Conservation (phyloP, 805 yeast genomes). For the Myxozyma udenii region DNA sequence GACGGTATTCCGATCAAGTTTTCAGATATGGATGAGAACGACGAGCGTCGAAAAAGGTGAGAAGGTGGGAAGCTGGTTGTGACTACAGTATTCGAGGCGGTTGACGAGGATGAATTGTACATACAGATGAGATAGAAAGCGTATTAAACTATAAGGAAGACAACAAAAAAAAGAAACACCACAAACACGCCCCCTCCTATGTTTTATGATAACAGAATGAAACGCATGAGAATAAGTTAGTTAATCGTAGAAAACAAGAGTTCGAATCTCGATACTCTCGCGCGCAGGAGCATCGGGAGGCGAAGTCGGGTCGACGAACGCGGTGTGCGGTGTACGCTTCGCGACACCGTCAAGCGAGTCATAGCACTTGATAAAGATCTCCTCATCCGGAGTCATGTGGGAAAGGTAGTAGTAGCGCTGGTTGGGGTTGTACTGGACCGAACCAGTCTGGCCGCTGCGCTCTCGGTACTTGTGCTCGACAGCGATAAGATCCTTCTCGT, state of each 20-base stretch:
- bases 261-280: slow-evolving; percentile 32
- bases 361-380: slow-evolving; percentile 28
- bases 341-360: slow-evolving; percentile 30
- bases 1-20: slow-evolving; percentile 18
- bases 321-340: slow-evolving; percentile 32
- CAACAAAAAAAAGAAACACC: neutral
- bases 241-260: slow-evolving; percentile 30
- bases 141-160: neutral
- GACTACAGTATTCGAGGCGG: neutral
- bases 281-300: slow-evolving; percentile 27
- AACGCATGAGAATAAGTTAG: neutral
- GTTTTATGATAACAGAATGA: neutral
- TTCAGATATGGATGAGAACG: slow-evolving; percentile 12
- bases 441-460: slow-evolving; percentile 31
- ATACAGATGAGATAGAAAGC: neutral
- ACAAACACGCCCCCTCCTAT: neutral
- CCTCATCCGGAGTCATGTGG: slow-evolving; percentile 29
- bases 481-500: slow-evolving; percentile 22
- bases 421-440: slow-evolving; percentile 25
- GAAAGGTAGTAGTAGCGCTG: slow-evolving; percentile 29
- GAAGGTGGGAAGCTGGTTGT: neutral
- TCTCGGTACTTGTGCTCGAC: slow-evolving; percentile 29
- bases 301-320: slow-evolving; percentile 31
- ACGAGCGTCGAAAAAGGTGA: slow-evolving; percentile 2
- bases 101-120: neutral